phyloP scores from a whole-genome alignment of 169 alveolate species.

The Plasmodium gaboni region DNA sequence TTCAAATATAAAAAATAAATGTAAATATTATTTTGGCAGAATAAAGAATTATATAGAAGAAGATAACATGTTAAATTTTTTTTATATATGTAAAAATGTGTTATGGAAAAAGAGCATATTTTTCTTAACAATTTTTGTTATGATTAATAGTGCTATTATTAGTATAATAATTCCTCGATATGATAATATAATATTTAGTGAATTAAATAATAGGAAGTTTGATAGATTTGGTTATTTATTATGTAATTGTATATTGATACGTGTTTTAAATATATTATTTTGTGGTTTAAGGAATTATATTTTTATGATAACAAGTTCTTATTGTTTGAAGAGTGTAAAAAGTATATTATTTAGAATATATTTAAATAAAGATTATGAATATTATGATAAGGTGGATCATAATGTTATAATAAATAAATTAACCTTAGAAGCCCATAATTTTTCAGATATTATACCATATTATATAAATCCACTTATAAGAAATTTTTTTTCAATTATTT shows the following conservation, averaged over 20 bases:
- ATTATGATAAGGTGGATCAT: conserved; percentile 35
- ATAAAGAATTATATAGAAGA: conserved; percentile 11
- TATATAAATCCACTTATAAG: conserved; percentile 53
- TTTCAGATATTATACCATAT: conserved; percentile 52
- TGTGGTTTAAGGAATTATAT: conserved; percentile 33
- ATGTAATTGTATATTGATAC: conserved; percentile 20
- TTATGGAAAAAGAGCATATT: conserved; percentile 33
- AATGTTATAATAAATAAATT: conserved; percentile 23
- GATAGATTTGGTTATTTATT: conserved; percentile 5
- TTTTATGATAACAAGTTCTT: conserved; percentile 28
- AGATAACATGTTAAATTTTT: conserved; percentile 37
- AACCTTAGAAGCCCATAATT: conserved; percentile 50
- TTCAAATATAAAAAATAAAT: neutral
- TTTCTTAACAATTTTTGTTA: conserved; percentile 21
- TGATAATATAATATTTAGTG: conserved; percentile 31
- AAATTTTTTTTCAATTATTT: conserved; percentile 44
- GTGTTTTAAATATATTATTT: conserved; percentile 20
- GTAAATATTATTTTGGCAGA: neutral
- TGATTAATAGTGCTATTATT: conserved; percentile 40
- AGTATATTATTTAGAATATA: conserved; percentile 24
- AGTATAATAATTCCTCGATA: conserved; percentile 44
- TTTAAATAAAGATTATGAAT: conserved; percentile 39
- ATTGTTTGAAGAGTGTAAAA: conserved; percentile 34
- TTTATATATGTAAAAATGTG: conserved; percentile 46
- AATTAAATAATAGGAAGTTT: conserved; percentile 22